phyloP scores from a whole-genome alignment of 148 eudicot genomes.

The Persicaria maculosa region DNA sequence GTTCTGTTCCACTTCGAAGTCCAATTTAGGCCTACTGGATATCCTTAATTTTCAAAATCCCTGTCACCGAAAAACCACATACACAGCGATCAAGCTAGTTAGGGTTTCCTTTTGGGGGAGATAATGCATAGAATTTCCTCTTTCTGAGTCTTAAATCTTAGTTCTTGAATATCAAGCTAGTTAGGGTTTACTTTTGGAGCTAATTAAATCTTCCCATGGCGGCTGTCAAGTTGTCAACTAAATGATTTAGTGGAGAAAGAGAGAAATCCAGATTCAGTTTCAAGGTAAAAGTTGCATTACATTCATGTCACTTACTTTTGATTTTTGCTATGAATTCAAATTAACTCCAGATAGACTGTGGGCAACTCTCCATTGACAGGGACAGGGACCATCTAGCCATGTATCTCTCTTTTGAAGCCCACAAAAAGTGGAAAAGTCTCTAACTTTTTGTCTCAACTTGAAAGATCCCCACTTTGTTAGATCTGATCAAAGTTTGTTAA shows the following conservation, averaged over 20 bases:
- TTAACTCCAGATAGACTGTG: background rate
- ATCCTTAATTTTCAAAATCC: background rate
- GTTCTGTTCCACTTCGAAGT: slow-evolving; percentile 6
- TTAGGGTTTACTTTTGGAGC: background rate
- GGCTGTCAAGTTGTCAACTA: slow-evolving; percentile 4
- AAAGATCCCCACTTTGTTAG: background rate
- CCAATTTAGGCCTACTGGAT: slow-evolving; percentile 16
- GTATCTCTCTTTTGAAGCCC: background rate
- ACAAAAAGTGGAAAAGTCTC: background rate
- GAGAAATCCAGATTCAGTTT: slow-evolving; percentile 29
- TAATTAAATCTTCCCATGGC: background rate
- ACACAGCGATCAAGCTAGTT: slow-evolving; percentile 23
- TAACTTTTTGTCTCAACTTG: background rate
- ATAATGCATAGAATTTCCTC: slow-evolving; percentile 20
- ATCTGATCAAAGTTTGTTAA: background rate
- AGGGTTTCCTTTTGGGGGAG: slow-evolving; percentile 26
- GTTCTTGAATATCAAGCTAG: slow-evolving; percentile 19
- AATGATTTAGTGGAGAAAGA: slow-evolving; percentile 11
- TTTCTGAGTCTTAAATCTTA: slow-evolving; percentile 41
- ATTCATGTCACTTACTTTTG: background rate
- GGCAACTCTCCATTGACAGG: background rate
- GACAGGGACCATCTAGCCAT: background rate
- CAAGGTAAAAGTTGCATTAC: slow-evolving; percentile 2
- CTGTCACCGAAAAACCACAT: background rate
- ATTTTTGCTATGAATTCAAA: background rate